phyloP scores from a whole-genome alignment of 768 basidiomycete species.

The Rubroboletus satanas region DNA sequence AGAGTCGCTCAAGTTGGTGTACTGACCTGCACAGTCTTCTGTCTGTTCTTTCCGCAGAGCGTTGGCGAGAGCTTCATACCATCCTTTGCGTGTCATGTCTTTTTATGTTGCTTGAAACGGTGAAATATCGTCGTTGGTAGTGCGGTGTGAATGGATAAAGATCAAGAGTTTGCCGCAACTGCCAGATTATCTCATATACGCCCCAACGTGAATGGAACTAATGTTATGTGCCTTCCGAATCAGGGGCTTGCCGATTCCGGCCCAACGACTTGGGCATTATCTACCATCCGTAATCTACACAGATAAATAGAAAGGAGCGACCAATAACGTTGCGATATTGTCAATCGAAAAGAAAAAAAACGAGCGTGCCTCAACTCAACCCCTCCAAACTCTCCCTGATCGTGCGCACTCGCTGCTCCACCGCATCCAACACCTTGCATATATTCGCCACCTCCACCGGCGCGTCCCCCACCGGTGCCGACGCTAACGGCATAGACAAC shows the following conservation, averaged over 20 bases:
- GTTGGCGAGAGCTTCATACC: slow-evolving; percentile 44
- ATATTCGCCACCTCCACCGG: slow-evolving; percentile 48
- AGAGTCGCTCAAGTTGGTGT: not conserved
- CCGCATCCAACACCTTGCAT: slow-evolving; percentile 45
- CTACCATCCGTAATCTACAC: not conserved
- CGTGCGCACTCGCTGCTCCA: slow-evolving; percentile 54
- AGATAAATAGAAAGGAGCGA: not conserved
- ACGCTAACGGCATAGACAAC: slow-evolving; percentile 14
- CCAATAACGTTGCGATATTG: not conserved
- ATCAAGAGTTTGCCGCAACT: not conserved
- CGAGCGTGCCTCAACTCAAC: slow-evolving; percentile 19
- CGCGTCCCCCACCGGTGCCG: slow-evolving; percentile 31
- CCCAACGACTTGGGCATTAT: too few relatives aligned
- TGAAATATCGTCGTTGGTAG: not conserved
- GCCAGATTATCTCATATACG: too few relatives aligned
- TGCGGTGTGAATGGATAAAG: not conserved
- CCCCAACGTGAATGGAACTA: too few relatives aligned
- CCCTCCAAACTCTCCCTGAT: slow-evolving; percentile 43
- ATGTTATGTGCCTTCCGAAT: too few relatives aligned
- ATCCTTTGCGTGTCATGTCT: slow-evolving; percentile 31
- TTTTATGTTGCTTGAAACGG: not conserved
- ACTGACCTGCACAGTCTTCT: slow-evolving; percentile 36
- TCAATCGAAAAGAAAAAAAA: not conserved
- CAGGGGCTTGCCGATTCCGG: too few relatives aligned
- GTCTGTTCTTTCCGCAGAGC: slow-evolving; percentile 31